Conservation (phyloP, 2,329 filamentous ascomycete species). For the Dothidotthia symphoricarpi region DNA sequence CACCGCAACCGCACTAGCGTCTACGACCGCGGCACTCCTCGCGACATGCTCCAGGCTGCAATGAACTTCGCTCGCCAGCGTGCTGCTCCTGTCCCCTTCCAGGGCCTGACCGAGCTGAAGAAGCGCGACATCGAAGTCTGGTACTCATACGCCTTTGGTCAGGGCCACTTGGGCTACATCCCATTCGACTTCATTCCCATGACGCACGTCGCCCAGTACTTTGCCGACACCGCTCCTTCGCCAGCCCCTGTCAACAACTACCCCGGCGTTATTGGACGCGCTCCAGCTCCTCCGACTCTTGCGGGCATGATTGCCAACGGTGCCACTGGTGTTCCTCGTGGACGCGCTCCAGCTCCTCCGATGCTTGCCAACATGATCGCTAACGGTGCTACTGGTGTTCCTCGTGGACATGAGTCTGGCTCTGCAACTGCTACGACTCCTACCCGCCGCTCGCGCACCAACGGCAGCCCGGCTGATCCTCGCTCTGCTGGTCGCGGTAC, state of each 20-base stretch:
- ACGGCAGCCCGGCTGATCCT: constrained; percentile 6
- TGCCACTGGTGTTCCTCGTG: no score
- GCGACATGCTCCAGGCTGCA: constrained; percentile 30
- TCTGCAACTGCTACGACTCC: constrained; percentile 7
- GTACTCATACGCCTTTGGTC: constrained; percentile 22
- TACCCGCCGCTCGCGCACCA: constrained; percentile 10
- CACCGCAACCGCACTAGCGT: constrained; percentile 74
- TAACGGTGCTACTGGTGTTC: no score
- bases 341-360: constrained; percentile 5
- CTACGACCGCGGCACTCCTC: constrained; percentile 74
- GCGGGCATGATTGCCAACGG: no score
- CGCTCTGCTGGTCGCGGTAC: constrained; percentile 5
- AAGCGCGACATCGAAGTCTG: constrained; percentile 27
- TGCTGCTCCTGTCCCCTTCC: constrained; percentile 9
- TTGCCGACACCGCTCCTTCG: constrained; percentile 13
- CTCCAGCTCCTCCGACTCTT: constrained; percentile 3
- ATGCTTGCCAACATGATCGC: no score
- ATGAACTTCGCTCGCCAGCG: constrained; percentile 19
- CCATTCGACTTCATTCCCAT: constrained; percentile 31
- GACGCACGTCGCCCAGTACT: constrained; percentile 20
- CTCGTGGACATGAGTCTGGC: no score
- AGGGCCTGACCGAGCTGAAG: constrained; percentile 15
- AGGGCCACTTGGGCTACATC: constrained; percentile 18
- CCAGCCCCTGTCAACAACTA: constrained; percentile 7
- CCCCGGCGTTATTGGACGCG: constrained; percentile 26